phyloP scores from a whole-genome alignment of 805 yeast species.

The Monosporozyma servazzii region DNA sequence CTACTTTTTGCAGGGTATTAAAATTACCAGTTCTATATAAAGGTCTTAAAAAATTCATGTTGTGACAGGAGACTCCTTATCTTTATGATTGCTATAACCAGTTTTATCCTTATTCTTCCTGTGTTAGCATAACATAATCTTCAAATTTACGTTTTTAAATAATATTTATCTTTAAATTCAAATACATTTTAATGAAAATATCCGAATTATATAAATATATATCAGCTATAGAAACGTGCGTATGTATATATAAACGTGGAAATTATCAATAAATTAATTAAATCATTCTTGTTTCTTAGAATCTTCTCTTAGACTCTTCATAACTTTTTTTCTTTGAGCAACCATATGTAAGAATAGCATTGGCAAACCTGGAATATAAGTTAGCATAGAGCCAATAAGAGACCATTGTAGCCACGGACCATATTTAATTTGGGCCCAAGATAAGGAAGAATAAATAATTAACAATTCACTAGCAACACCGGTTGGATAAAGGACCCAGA shows the following conservation, averaged over 20 bases:
- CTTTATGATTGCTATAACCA: background rate
- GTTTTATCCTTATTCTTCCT: background rate
- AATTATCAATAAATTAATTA: background rate
- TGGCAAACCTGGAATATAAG: constrained; percentile 83
- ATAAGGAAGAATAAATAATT: constrained; percentile 60
- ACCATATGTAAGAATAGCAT: constrained; percentile 81
- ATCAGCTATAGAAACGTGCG: background rate
- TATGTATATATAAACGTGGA: background rate
- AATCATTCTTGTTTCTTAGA: background rate
- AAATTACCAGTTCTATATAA: background rate
- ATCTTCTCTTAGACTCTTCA: constrained; percentile 22
- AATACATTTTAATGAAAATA: background rate
- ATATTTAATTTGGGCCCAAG: constrained; percentile 48
- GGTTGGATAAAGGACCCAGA: constrained; percentile 74
- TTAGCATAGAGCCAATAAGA: constrained; percentile 47
- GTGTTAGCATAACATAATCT: background rate
- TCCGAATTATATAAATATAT: background rate
- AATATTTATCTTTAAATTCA: background rate
- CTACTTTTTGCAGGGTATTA: background rate
- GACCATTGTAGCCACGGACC: constrained; percentile 46
- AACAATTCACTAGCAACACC: constrained; percentile 84
- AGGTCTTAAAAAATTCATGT: background rate
- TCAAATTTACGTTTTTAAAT: background rate
- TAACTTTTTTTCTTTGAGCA: constrained; percentile 72
- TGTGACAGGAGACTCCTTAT: background rate